A percentile compares a stretch with the other conserved stretches of the same genome.
Evolutionary conservation across 371 early-diverging fungal species (phyloP).

Genomic region (Mortierella sp.): DNA sequence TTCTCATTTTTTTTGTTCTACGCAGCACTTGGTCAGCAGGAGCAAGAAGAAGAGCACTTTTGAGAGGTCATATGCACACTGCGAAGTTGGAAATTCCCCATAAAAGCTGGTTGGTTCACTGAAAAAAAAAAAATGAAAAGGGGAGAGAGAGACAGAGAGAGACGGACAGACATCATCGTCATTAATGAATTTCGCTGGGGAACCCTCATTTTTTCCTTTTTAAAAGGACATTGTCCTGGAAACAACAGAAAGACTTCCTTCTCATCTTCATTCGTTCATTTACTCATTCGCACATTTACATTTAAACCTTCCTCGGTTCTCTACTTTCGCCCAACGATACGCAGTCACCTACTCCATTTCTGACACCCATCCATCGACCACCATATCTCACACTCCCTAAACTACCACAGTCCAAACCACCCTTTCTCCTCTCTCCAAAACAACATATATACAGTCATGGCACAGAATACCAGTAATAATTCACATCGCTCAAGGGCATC

Average conservation of each 20-base stretch:
- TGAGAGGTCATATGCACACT: constrained; percentile 1
- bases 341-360: background rate
- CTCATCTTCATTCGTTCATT: background rate
- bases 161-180: background rate
- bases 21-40: background rate
- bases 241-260: background rate
- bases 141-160: background rate
- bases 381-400: background rate
- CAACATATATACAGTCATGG: constrained; percentile 9
- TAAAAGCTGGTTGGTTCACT: background rate
- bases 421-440: background rate
- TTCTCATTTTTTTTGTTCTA: too few relatives aligned
- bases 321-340: constrained; percentile 5
- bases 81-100: background rate
- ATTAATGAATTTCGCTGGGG: constrained; percentile 7
- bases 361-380: background rate
- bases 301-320: background rate
- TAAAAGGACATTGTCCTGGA: background rate
- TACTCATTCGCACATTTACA: background rate
- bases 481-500: constrained; percentile 50
- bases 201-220: background rate
- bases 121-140: background rate
- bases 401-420: background rate
- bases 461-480: constrained; percentile 12
- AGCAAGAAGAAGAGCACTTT: too few relatives aligned